A percentile compares a stretch with the other conserved stretches of the same genome.
Conservation (phyloP, 2,329 filamentous ascomycete genomes). For the Alternaria sp. region DNA sequence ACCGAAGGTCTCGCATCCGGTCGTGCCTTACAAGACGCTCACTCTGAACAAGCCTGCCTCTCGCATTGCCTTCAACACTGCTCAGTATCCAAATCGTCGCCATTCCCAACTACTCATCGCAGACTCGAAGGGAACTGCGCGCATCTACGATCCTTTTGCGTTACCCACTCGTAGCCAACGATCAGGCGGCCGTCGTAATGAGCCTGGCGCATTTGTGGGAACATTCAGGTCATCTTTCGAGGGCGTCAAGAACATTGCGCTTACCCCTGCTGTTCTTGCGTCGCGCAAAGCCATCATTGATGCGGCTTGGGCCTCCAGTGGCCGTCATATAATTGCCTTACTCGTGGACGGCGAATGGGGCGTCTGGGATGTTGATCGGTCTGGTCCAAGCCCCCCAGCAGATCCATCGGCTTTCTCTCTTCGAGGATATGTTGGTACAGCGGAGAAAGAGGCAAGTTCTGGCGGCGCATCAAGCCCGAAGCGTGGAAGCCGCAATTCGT, state of each 20-base stretch:
- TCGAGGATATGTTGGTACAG: conserved; percentile 47
- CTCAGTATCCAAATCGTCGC: conserved; percentile 60
- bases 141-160: conserved; percentile 65
- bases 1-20: conserved; percentile 47
- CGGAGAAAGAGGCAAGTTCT: conserved; percentile 31
- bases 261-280: conserved; percentile 41
- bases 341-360: conserved; percentile 62
- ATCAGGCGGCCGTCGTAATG: conserved; percentile 20
- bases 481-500: conserved; percentile 44
- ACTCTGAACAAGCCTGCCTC: conserved; percentile 60
- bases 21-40: conserved; percentile 57
- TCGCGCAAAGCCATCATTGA: conserved; percentile 59
- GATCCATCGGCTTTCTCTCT: conserved; percentile 46
- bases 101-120: conserved; percentile 65
- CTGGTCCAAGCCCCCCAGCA: conserved; percentile 41
- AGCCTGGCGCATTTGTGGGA: conserved; percentile 41
- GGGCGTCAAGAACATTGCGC: conserved; percentile 32
- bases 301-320: conserved; percentile 58
- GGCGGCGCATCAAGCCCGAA: conserved; percentile 41
- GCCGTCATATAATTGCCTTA: conserved; percentile 56
- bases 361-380: conserved; percentile 57
- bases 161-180: conserved; percentile 33
- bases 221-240: conserved; percentile 48
- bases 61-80: conserved; percentile 63
- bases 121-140: conserved; percentile 63